Evolutionary conservation across 2,329 filamentous ascomycete genomes (phyloP), one percentile per base, ranked within the genome.

Genomic region (Plectosphaerella cucumerina): DNA sequence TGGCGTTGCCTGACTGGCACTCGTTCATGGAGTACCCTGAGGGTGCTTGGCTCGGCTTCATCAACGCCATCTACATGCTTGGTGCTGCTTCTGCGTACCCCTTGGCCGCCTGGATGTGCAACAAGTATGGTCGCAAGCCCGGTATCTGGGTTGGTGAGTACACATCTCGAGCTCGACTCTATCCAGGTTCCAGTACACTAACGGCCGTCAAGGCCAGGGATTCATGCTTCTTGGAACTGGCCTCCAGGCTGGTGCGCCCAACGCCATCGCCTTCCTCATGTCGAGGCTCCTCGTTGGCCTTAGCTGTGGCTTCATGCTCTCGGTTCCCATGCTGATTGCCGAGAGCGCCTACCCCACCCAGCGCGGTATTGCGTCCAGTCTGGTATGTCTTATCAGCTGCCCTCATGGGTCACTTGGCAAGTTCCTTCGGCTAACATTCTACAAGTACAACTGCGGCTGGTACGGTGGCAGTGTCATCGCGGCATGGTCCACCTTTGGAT

Each of bases 1-100:
- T 75, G 49, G 65, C 72, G 9, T 62, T 73, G 0, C 53, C 62
- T 0, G 60, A 67, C 53, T 76, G 74, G 73, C 64, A 67, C 48
- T 50, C 55, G 2, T 74, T 72, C 51, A 73, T 76, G 47, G 61
- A 62, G 22, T 58, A 69, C 35, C 71, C 70, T 1, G 41, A 55
- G 14, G 69, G 66, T 4, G 61, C 65, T n/a, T 57, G 64, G 15
- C 63, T 72, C 1, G 71, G 70, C 31, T 58, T 67, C 6, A 63
- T 73, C 43, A 69, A 66, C 35, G 64, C 69, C 6, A 69, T 65
- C 18, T 72, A 67, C 65, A 66, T 67, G 48, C 50, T 68, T 22
- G 70, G 70, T 18, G 62, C 65, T 11, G 69, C 73, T 47, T 57
- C 52, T 5, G 52, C 23, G 1, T 54, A 50, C 20, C 52, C 52